Conservation (phyloP, 2,329 filamentous ascomycete genomes). For the Penicillium sp. region DNA sequence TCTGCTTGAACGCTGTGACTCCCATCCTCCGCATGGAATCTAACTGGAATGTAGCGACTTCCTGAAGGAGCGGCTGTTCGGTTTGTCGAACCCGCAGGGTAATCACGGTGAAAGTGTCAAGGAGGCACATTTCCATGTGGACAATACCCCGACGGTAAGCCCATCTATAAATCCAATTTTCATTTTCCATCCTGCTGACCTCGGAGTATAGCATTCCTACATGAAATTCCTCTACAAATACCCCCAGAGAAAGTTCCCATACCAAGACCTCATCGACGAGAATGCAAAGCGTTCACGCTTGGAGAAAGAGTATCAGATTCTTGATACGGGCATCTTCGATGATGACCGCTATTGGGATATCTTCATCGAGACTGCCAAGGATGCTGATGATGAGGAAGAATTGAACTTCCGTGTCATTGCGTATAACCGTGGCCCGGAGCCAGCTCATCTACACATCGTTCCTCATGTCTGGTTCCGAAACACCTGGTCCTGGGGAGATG, state of each 20-base stretch:
- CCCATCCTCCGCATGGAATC: background rate
- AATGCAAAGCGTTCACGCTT: constrained; percentile 73
- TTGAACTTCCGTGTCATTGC: constrained; percentile 91
- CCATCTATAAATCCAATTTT: background rate
- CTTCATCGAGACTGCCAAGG: constrained; percentile 93
- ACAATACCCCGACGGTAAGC: constrained; percentile 76
- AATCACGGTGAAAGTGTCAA: constrained; percentile 98
- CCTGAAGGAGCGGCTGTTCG: constrained; percentile 91
- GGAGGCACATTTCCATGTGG: constrained; percentile 92
- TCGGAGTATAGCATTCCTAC: constrained; percentile 72
- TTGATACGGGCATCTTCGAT: constrained; percentile 84
- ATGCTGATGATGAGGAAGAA: constrained; percentile 86
- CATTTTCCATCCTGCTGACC: background rate
- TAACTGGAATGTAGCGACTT: constrained; percentile 62
- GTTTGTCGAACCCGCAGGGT: constrained; percentile 91
- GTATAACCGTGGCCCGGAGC: constrained; percentile 90
- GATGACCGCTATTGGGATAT: constrained; percentile 96
- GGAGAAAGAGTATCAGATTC: constrained; percentile 86
- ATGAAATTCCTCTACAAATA: constrained; percentile 99
- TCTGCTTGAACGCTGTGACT: background rate
- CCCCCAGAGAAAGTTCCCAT: constrained; percentile 86
- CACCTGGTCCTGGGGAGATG: constrained; percentile 92
- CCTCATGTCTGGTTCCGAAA: constrained; percentile 97
- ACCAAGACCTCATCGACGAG: constrained; percentile 80
- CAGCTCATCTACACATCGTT: constrained; percentile 87